Base-by-base conservation (phyloP, 345 rosid genomes). In the Citrus reticulata region DNA sequence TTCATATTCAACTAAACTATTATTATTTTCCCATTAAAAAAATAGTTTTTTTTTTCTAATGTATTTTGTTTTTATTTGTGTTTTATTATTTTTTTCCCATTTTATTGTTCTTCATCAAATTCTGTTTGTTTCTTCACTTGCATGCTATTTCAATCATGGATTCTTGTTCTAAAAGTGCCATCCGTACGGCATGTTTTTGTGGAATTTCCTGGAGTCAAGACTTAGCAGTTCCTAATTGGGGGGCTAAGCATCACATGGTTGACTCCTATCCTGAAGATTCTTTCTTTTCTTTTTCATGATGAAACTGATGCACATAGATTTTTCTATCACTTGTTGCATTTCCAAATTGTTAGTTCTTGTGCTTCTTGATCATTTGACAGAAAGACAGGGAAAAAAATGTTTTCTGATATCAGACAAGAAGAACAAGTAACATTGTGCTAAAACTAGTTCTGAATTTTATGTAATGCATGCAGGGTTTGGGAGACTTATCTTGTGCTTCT, bases 401-500 rank as follows among this genome's bases (percentile, higher is more conserved):
- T 42, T 2, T 42, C 51, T 11, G 16, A 7, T 17, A 42, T 27
- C 46, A 24, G 1, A 5, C 49, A 5, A 13, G 22, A 59, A 73
- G 57, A 46, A 70, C 24, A 2, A 6, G 55, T 42, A 9, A 24
- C 17, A 61, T 62, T 19, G 17, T 51, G 67, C 62, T 3, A 25
- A 55, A 13, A 42, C 2, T 17, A 7, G 70, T 24, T 42, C 69
- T 27, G 19, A 37, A 40, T 5, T 25, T 27, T 10, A 75, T 29
- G 17, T 79, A 65, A 22, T 73, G 58, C 22, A 64, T 83, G 86
- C 94, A 96, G 98, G 90, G 37, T 78, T 32, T 96, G 99, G 99
- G 92, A 91, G 81, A 86, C 91, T 6, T 89, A 77, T 81, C 92
- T 96, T 24, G 90, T 93, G 70, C 63, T 91, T 82, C 89, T 96